These are phyloP conservation scores for Apodospora peruviana DNA, from an alignment of 495 filamentous ascomycete genomes.

Conservation along the genomic window DNA sequence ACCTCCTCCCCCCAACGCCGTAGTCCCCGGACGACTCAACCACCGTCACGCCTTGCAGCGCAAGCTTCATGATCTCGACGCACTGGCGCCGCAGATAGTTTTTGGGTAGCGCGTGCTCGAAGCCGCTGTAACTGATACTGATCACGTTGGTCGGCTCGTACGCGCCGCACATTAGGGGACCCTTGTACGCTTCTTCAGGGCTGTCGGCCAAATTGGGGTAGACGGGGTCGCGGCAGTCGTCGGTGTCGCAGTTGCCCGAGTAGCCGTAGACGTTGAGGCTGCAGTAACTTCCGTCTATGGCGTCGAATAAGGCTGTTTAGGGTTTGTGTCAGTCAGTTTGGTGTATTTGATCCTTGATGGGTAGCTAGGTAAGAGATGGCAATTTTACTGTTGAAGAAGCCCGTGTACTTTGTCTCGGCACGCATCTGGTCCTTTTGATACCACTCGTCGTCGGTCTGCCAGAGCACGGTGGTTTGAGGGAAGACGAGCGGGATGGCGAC, in stretches of 20 bases:
- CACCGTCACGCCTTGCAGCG: slow-evolving; percentile 55
- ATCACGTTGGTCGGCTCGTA: slow-evolving; percentile 34
- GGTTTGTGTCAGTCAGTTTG: slow-evolving; percentile 15
- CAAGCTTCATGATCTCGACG: slow-evolving; percentile 56
- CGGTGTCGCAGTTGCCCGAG: slow-evolving; percentile 23
- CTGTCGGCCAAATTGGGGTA: slow-evolving; percentile 45
- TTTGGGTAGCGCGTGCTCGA: slow-evolving; percentile 27
- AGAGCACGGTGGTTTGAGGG: slow-evolving; percentile 55
- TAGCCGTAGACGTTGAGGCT: slow-evolving; percentile 35
- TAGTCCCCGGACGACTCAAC: slow-evolving; percentile 57
- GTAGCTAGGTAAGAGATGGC: slow-evolving; percentile 34
- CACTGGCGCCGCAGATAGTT: slow-evolving; percentile 36
- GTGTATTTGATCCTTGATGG: too few relatives aligned
- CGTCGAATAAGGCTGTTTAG: slow-evolving; percentile 29
- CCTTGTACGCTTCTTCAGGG: slow-evolving; percentile 46
- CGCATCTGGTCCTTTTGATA: slow-evolving; percentile 26
- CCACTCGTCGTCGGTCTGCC: slow-evolving; percentile 52
- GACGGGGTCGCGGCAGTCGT: slow-evolving; percentile 39
- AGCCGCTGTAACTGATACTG: slow-evolving; percentile 35
- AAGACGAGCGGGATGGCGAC: slow-evolving; percentile 40
- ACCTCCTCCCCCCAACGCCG: slow-evolving; percentile 47
- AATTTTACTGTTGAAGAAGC: slow-evolving; percentile 47
- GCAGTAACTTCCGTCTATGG: slow-evolving; percentile 59
- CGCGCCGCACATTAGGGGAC: slow-evolving; percentile 53
- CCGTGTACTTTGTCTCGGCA: slow-evolving; percentile 15